Conservation (phyloP, 2,329 filamentous ascomycete species). For the Aspergillus clavatus region DNA sequence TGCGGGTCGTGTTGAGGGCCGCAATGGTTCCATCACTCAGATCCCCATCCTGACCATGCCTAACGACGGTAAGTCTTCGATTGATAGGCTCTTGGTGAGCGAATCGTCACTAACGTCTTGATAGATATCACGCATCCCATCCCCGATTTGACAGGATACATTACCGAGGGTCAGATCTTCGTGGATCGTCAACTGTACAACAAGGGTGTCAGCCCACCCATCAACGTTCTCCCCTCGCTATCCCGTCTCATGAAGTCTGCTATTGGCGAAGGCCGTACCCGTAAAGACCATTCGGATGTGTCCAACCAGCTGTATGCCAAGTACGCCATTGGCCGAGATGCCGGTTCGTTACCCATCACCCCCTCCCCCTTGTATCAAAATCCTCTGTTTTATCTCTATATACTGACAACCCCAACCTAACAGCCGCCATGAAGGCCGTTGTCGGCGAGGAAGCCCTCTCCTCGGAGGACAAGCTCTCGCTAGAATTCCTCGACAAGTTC, state of each 20-base stretch:
- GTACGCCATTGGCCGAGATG: slow-evolving; percentile 97
- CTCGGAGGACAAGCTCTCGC: slow-evolving; percentile 91
- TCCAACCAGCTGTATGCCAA: slow-evolving; percentile 99
- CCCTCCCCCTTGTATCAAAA: no score
- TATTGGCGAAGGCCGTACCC: slow-evolving; percentile 94
- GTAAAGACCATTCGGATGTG: slow-evolving; percentile 94
- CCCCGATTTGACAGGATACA: slow-evolving; percentile 97
- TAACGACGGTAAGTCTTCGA: slow-evolving; percentile 68
- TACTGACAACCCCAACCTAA: slow-evolving; percentile 6
- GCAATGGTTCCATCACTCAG: slow-evolving; percentile 97
- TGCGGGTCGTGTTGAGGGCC: slow-evolving; percentile 92
- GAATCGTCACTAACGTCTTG: slow-evolving; percentile 2
- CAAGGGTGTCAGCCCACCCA: slow-evolving; percentile 96
- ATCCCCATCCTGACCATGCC: slow-evolving; percentile 99
- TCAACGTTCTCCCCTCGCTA: slow-evolving; percentile 95
- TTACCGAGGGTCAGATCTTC: slow-evolving; percentile 98
- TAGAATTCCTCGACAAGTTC: slow-evolving; percentile 98
- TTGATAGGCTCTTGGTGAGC: neutral
- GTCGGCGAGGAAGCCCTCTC: slow-evolving; percentile 97
- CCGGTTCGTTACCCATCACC: slow-evolving; percentile 41
- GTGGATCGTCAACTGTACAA: slow-evolving; percentile 91
- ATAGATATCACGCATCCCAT: slow-evolving; percentile 95
- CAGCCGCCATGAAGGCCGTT: slow-evolving; percentile 96
- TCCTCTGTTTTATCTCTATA: no score
- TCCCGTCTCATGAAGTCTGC: slow-evolving; percentile 99